Conservation (phyloP, 1,284 basidiomycete genomes). For the Ustilago tritici region DNA sequence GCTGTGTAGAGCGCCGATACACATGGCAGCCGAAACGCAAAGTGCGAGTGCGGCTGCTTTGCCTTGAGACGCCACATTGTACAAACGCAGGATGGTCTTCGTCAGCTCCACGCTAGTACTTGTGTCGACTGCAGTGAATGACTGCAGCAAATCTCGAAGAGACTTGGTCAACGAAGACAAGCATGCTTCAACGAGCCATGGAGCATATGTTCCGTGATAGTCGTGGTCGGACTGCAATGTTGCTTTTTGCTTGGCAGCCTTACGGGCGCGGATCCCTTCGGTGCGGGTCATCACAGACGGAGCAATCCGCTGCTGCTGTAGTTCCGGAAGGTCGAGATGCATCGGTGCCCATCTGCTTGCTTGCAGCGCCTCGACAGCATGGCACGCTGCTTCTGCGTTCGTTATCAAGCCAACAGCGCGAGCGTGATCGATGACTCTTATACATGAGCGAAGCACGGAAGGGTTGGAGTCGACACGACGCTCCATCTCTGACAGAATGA, state of each 20-base stretch:
- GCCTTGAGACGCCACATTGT: conserved; percentile 24
- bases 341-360: conserved; percentile 31
- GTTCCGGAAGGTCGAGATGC: conserved; percentile 16
- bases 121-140: neutral
- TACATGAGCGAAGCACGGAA: conserved; percentile 32
- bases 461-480: conserved; percentile 36
- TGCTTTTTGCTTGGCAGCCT: conserved; percentile 20
- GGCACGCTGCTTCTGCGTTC: conserved; percentile 21
- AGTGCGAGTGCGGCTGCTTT: conserved; percentile 33
- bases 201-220: conserved; percentile 31
- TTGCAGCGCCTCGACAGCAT: conserved; percentile 35
- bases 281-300: conserved; percentile 14
- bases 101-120: conserved; percentile 5
- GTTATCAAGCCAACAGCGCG: conserved; percentile 14
- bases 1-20: conserved; percentile 16
- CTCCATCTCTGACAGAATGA: conserved; percentile 43
- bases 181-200: conserved; percentile 39
- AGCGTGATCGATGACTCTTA: conserved; percentile 26
- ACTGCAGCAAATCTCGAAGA: neutral
- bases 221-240: conserved; percentile 18
- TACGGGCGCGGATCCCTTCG: conserved; percentile 31
- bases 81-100: conserved; percentile 27
- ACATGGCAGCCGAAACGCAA: conserved; percentile 37
- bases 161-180: conserved; percentile 14
- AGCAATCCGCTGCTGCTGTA: conserved; percentile 18